Evolutionary conservation across 257 asterid genomes (phyloP), one percentile per base, ranked within the genome.

Genomic region (Lycium barbarum): DNA sequence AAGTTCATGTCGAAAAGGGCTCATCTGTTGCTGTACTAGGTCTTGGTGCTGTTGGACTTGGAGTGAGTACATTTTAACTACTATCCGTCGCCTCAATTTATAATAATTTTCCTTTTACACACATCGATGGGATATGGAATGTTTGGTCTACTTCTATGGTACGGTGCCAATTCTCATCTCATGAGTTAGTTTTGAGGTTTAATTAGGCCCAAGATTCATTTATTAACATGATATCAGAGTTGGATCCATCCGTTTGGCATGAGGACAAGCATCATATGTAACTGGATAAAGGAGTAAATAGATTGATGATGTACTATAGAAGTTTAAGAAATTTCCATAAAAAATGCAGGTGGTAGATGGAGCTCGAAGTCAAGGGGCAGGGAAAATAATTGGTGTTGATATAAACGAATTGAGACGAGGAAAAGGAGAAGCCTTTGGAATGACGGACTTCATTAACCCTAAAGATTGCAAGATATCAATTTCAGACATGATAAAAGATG

Each of bases 1-100:
- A 85, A 70, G 86, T 85, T 84, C 49, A 26, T 26, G 33, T 26
- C 33, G 33, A 26, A 26, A 26, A 26, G 33, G 33, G 33, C 33
- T 26, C 33, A n/a, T 7, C 94, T 45, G 93, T 94, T 83, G 98
- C 97, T 84, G 95, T 92, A 0, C 83, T 93, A 13, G 98, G 98
- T 86, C 97, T 94, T 83, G 97, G 98, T 47, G 94, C 98, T 22
- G 97, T 93, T 87, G 97, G 97, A 68, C 90, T 92, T 9, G 96
- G 97, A 83, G 97, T 92, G 72, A 91, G 89, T 47, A 14, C 17
- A 2, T 6, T 26, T 26, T 26, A 26, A 26, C 33, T 26, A 26
- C 33, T 26, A 26, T 26, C 33, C 33, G 33, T 26, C 33, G 33
- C 33, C 33, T 26, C 33, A 26, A 26, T 26, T 26, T 26, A 26